A percentile compares a stretch with the other conserved stretches of the same genome.
Evolutionary conservation across 805 yeast species (phyloP).

Genomic region (Yarrowia osloensis): DNA sequence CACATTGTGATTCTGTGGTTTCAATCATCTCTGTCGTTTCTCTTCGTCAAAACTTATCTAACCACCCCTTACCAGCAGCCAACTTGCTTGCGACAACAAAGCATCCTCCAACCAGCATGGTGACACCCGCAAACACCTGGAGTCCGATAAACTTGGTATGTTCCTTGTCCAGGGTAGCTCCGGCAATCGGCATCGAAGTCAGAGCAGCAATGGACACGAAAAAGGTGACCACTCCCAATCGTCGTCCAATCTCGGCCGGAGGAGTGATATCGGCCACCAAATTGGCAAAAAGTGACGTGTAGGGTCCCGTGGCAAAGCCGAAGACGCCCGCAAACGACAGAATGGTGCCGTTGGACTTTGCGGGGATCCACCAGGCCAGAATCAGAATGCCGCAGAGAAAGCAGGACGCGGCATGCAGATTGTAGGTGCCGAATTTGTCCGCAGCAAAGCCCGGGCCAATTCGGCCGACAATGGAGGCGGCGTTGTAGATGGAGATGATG

Average conservation of each 20-base stretch:
- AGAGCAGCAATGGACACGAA: slow-evolving; percentile 17
- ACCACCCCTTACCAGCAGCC: slow-evolving; percentile 6
- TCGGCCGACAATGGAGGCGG: slow-evolving; percentile 52
- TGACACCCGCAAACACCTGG: slow-evolving; percentile 23
- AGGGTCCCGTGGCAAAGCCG: slow-evolving; percentile 43
- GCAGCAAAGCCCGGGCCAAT: slow-evolving; percentile 52
- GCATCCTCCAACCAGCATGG: slow-evolving; percentile 12
- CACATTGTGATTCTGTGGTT: too few species aligned
- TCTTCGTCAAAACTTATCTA: background rate
- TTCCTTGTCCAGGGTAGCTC: slow-evolving; percentile 5
- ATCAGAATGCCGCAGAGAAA: slow-evolving; percentile 33
- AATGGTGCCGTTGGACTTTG: slow-evolving; percentile 38
- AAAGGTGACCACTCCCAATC: slow-evolving; percentile 8
- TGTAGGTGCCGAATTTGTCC: slow-evolving; percentile 52
- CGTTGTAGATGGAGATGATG: slow-evolving; percentile 41
- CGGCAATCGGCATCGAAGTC: slow-evolving; percentile 26
- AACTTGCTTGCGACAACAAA: background rate
- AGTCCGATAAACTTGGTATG: slow-evolving; percentile 10
- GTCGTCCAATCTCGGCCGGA: slow-evolving; percentile 5
- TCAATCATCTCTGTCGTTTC: too few species aligned
- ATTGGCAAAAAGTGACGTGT: slow-evolving; percentile 42
- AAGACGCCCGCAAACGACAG: slow-evolving; percentile 39
- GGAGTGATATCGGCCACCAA: slow-evolving; percentile 39
- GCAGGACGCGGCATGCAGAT: slow-evolving; percentile 35
- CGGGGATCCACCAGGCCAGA: slow-evolving; percentile 35